Evolutionary conservation across 352 stramenopile genomes (phyloP).

Genomic region (Aphanomyces stellatus): DNA sequence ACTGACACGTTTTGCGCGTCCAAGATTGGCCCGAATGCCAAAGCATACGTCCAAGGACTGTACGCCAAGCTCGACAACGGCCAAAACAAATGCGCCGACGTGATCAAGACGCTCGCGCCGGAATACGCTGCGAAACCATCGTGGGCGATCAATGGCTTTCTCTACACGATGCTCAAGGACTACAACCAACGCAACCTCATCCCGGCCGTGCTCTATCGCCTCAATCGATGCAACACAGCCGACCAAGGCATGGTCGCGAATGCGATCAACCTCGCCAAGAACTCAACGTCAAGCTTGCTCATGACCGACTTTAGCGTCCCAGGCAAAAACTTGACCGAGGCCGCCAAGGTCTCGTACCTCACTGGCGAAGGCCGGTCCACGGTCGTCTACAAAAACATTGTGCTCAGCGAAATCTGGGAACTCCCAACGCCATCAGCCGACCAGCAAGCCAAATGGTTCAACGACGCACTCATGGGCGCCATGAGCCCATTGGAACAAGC

Average conservation of each 20-base stretch:
- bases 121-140: not conserved
- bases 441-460: constrained; percentile 56
- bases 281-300: constrained; percentile 1
- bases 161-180: not conserved
- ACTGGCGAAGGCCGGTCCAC: constrained; percentile 1
- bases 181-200: constrained; percentile 13
- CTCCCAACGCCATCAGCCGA: constrained; percentile 26
- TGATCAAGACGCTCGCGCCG: not conserved
- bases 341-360: not conserved
- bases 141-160: not conserved
- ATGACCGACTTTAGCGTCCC: constrained; percentile 6
- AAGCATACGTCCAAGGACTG: not conserved
- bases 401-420: constrained; percentile 21
- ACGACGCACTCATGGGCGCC: constrained; percentile 39
- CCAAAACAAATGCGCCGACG: not conserved
- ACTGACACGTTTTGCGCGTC: not conserved
- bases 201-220: not conserved
- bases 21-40: not conserved
- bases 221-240: not conserved
- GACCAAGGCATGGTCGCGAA: not conserved
- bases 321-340: not conserved
- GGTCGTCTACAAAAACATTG: constrained; percentile 17
- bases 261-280: not conserved
- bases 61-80: not conserved
- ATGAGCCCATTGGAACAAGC: not conserved